phyloP scores from a whole-genome alignment of 2,329 filamentous ascomycete species.

The Keithomyces neogunnii region DNA sequence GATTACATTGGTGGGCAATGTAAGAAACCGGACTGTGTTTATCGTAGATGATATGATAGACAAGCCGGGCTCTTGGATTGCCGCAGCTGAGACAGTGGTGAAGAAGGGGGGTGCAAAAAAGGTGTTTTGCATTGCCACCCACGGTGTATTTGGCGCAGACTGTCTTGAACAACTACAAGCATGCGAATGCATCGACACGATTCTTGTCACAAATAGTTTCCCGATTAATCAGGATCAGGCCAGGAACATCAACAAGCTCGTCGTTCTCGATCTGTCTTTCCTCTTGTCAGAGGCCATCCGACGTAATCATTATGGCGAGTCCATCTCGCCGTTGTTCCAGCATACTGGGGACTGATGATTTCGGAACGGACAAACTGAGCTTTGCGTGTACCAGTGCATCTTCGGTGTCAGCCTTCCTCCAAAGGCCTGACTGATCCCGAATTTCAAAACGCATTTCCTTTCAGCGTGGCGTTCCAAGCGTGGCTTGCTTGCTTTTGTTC shows the following conservation, averaged over 20 bases:
- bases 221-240: slow-evolving; percentile 73
- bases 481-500: background rate
- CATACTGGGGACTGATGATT: slow-evolving; percentile 46
- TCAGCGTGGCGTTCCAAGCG: slow-evolving; percentile 28
- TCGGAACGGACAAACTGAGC: background rate
- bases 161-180: slow-evolving; percentile 82
- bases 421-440: background rate
- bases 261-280: slow-evolving; percentile 81
- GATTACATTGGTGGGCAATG: slow-evolving; percentile 95
- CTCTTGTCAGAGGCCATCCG: slow-evolving; percentile 87
- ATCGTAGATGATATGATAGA: slow-evolving; percentile 99
- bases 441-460: slow-evolving; percentile 9
- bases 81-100: slow-evolving; percentile 90
- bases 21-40: slow-evolving; percentile 79
- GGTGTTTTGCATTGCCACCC: slow-evolving; percentile 96
- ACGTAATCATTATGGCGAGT: slow-evolving; percentile 93
- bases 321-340: slow-evolving; percentile 62
- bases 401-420: slow-evolving; percentile 2
- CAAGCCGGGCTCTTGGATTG: slow-evolving; percentile 94
- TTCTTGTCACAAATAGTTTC: slow-evolving; percentile 96
- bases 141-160: slow-evolving; percentile 87
- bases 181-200: slow-evolving; percentile 87
- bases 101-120: slow-evolving; percentile 86
- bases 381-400: slow-evolving; percentile 4
- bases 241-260: slow-evolving; percentile 68